Conservation (phyloP, 2,329 filamentous ascomycete genomes). For the Alternaria hordeiaustralica region DNA sequence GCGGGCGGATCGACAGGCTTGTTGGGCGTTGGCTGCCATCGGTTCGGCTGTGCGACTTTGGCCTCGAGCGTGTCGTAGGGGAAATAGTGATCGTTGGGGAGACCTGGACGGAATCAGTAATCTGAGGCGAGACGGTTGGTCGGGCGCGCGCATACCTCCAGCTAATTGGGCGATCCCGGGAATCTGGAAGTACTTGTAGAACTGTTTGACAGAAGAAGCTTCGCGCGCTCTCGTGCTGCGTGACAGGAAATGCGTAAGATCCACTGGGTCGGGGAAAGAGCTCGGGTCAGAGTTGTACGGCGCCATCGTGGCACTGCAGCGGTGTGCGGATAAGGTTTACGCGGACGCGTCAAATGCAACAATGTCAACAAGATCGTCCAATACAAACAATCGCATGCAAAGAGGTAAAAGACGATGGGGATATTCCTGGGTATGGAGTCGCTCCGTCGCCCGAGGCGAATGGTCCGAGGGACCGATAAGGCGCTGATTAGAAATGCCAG, state of each 20-base stretch:
- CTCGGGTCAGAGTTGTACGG: slow-evolving; percentile 31
- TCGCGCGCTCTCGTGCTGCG: slow-evolving; percentile 69
- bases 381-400: slow-evolving; percentile 15
- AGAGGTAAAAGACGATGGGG: not conserved
- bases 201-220: slow-evolving; percentile 74
- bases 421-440: slow-evolving; percentile 8
- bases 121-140: not conserved
- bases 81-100: slow-evolving; percentile 82
- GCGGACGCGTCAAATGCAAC: not conserved
- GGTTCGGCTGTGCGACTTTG: slow-evolving; percentile 73
- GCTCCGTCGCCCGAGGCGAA: slow-evolving; percentile 11
- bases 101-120: slow-evolving; percentile 59
- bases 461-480: slow-evolving; percentile 27
- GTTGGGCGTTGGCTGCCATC: slow-evolving; percentile 76
- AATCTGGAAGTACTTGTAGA: slow-evolving; percentile 82
- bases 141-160: slow-evolving; percentile 54
- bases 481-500: slow-evolving; percentile 35
- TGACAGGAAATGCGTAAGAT: slow-evolving; percentile 82
- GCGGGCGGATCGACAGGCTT: slow-evolving; percentile 57
- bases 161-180: slow-evolving; percentile 68
- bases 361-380: slow-evolving; percentile 13
- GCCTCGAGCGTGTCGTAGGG: slow-evolving; percentile 92
- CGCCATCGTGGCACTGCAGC: slow-evolving; percentile 25
- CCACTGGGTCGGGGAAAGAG: slow-evolving; percentile 62
- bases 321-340: not conserved